Evolutionary conservation across 2,329 filamentous ascomycete species (phyloP).

Genomic region (Verticillium longisporum): DNA sequence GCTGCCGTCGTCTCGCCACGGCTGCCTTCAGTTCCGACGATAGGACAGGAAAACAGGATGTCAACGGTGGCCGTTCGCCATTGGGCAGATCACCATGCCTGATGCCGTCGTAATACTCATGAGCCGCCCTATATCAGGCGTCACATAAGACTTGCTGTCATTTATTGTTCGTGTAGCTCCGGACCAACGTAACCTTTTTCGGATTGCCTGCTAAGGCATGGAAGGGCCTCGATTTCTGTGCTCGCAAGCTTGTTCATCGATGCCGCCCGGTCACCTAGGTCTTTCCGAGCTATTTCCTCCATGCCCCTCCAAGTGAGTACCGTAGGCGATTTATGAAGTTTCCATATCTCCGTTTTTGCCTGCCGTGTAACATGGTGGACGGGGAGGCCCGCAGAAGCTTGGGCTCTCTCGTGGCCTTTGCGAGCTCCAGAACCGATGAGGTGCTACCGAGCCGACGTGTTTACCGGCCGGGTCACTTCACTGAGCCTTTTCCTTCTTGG

Average conservation of each 20-base stretch:
- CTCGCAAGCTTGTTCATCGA: neutral
- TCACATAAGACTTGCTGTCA: neutral
- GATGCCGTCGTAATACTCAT: neutral
- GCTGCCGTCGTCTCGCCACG: neutral
- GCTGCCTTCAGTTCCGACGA: neutral
- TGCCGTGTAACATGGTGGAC: neutral
- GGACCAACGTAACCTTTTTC: neutral
- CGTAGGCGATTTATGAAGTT: neutral
- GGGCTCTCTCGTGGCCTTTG: neutral
- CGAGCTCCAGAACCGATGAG: neutral
- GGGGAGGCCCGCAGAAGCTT: neutral
- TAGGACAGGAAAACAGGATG: neutral
- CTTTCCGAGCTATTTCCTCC: neutral
- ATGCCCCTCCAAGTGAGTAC: neutral
- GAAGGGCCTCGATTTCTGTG: neutral
- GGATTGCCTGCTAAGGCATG: neutral
- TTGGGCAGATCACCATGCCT: neutral
- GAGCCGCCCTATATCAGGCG: neutral
- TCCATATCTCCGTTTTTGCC: neutral
- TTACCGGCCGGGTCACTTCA: neutral
- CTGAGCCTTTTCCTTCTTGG: neutral
- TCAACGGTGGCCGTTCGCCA: neutral
- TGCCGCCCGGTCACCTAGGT: neutral
- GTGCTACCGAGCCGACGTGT: neutral
- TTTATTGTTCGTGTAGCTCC: neutral